Conservation (phyloP, 495 filamentous ascomycete genomes). For the Aspergillus sclerotiicarbonarius region DNA sequence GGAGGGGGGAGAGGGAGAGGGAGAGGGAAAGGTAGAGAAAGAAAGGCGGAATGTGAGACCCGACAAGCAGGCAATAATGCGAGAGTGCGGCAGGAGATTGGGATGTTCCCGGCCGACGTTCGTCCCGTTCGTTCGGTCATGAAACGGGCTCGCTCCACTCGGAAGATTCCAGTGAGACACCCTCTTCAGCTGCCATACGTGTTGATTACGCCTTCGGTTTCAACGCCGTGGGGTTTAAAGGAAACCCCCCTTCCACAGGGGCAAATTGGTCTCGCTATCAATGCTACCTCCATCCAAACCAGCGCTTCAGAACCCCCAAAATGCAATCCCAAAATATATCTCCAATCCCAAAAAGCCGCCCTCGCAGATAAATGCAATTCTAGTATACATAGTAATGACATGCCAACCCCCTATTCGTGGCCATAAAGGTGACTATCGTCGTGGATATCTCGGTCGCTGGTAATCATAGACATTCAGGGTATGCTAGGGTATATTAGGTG, state of each 20-base stretch:
- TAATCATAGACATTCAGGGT: conserved; percentile 4
- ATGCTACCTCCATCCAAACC: not conserved
- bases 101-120: conserved; percentile 13
- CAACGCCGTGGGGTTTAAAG: too few species aligned
- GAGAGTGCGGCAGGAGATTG: not conserved
- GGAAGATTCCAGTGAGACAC: not conserved
- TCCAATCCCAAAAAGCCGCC: not conserved
- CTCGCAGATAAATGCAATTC: conserved; percentile 5
- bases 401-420: not conserved
- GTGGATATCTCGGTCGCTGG: not conserved
- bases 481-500: conserved; percentile 2
- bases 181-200: too few species aligned
- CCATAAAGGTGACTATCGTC: not conserved
- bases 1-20: conserved; percentile 1
- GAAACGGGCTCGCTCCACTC: not conserved
- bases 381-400: conserved; percentile 10
- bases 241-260: not conserved
- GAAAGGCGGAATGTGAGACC: conserved; percentile 4
- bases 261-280: not conserved
- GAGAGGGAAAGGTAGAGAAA: not conserved
- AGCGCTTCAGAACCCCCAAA: conserved; percentile 1
- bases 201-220: too few species aligned
- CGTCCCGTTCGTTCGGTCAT: not conserved
- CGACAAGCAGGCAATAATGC: not conserved
- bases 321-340: not conserved